phyloP scores from a whole-genome alignment of 257 asterid species.

The Knoxia roxburghii region DNA sequence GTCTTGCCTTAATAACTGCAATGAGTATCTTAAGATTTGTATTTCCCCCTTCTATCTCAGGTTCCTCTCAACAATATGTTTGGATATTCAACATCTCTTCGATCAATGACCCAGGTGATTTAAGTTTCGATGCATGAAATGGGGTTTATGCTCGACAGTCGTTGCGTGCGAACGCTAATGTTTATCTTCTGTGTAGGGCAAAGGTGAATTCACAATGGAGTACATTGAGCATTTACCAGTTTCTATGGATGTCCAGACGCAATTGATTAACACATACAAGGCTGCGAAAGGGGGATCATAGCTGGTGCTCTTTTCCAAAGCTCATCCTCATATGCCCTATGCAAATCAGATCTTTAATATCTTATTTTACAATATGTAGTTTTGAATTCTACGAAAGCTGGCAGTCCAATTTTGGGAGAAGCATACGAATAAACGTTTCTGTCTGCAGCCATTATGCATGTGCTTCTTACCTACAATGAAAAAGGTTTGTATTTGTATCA shows the following conservation, averaged over 20 bases:
- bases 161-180: neutral
- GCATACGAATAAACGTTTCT: neutral
- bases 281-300: constrained; percentile 50
- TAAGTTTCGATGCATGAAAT: neutral
- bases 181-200: constrained; percentile 48
- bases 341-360: neutral
- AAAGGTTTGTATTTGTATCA: constrained; percentile 5
- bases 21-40: neutral
- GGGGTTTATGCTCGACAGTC: no score
- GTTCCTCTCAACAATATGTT: constrained; percentile 99
- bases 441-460: neutral
- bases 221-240: constrained; percentile 77
- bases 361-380: neutral
- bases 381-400: neutral
- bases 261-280: constrained; percentile 62
- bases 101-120: constrained; percentile 97
- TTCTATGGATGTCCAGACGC: constrained; percentile 79
- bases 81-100: constrained; percentile 94
- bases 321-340: neutral
- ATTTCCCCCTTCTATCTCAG: constrained; percentile 41
- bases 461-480: neutral
- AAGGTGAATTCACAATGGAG: constrained; percentile 99
- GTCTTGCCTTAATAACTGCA: neutral
- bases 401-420: neutral
- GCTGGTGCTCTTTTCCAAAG: constrained; percentile 11